Conservation (phyloP, 2,329 filamentous ascomycete species). For the Hypoxylon sp. region DNA sequence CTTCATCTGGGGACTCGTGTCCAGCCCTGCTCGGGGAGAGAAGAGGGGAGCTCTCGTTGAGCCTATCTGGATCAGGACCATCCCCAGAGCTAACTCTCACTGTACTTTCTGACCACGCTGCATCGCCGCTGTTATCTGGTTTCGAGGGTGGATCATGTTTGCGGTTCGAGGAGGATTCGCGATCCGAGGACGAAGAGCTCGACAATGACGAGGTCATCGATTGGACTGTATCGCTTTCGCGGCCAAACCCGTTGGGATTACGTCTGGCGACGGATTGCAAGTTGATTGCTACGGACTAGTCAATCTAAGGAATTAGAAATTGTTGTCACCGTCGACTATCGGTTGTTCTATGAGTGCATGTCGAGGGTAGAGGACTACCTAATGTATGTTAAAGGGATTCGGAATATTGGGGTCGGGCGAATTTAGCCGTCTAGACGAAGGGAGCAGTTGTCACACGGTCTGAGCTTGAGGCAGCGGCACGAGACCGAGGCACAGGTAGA, state of each 20-base stretch:
- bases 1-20: conserved; percentile 55
- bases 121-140: conserved; percentile 33
- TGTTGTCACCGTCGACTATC: conserved; percentile 16
- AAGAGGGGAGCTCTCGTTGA: conserved; percentile 65
- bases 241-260: conserved; percentile 14
- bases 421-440: conserved; percentile 41
- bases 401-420: conserved; percentile 32
- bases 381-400: conserved; percentile 7
- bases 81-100: conserved; percentile 47
- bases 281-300: conserved; percentile 1
- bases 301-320: conserved; percentile 10
- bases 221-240: conserved; percentile 31
- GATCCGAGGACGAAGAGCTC: conserved; percentile 49
- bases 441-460: conserved; percentile 40
- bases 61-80: conserved; percentile 45
- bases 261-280: background rate
- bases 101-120: conserved; percentile 42
- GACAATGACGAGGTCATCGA: conserved; percentile 60
- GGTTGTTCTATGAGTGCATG: conserved; percentile 19
- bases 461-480: conserved; percentile 35
- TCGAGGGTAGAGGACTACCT: conserved; percentile 15
- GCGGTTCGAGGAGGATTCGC: conserved; percentile 50
- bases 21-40: conserved; percentile 60
- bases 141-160: conserved; percentile 43
- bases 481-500: conserved; percentile 34